A percentile compares a stretch with the other conserved stretches of the same genome.
phyloP scores from a whole-genome alignment of 208 protist genomes.

The Willaertia magna region DNA sequence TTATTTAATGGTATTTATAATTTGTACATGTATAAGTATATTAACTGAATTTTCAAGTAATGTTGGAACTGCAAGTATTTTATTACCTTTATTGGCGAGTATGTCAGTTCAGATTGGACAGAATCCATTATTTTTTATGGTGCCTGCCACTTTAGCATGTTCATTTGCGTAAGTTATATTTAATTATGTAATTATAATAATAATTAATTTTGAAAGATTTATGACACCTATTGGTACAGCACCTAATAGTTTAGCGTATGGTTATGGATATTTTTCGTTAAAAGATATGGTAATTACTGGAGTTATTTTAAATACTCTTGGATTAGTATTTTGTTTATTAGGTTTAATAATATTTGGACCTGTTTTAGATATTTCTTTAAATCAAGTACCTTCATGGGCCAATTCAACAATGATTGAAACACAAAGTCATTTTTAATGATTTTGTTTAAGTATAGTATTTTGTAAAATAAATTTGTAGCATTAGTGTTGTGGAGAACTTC shows the following conservation, averaged over 20 bases:
- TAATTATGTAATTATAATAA: no score
- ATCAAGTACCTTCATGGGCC: background rate
- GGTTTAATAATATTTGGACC: background rate
- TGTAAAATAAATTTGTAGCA: no score
- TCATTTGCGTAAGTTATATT: no score
- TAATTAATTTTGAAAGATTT: no score
- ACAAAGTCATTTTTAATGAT: no score
- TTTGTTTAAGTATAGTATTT: no score
- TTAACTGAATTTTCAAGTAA: background rate
- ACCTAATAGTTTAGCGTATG: background rate
- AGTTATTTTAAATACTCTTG: background rate
- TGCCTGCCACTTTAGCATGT: background rate
- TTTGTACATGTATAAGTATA: background rate
- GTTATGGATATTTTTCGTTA: background rate
- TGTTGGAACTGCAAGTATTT: background rate
- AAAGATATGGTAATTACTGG: background rate
- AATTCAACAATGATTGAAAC: background rate
- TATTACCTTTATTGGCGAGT: background rate
- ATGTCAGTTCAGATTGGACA: background rate
- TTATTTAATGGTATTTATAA: background rate
- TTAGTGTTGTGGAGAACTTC: no score
- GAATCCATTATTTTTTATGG: constrained; percentile 7
- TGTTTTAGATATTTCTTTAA: background rate
- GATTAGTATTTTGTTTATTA: no score
- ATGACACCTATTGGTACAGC: background rate